Percentiles rank a stretch among this genome's conserved stretches.
Evolutionary conservation across 108 stramenopile species (phyloP).

Genomic region (Poteriospumella lacustris): DNA sequence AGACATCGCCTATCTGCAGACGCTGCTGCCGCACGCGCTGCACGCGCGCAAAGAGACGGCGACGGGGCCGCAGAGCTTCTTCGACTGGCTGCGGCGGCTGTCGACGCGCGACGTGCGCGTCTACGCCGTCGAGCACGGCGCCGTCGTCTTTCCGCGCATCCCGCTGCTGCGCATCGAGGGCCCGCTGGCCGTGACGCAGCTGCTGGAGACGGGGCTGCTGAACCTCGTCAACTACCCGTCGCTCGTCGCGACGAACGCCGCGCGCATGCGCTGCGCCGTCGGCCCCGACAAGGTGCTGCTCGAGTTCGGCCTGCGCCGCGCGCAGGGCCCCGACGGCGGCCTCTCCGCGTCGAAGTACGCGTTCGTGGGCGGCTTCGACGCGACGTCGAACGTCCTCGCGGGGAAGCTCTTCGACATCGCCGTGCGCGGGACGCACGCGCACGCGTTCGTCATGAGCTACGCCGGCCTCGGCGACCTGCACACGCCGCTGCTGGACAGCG

Average conservation of each 20-base stretch:
- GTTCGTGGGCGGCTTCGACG: conserved; percentile 90
- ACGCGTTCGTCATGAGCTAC: conserved; percentile 87
- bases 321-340: conserved; percentile 96
- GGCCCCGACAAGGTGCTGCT: conserved; percentile 61
- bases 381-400: conserved; percentile 86
- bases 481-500: not conserved
- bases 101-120: conserved; percentile 67
- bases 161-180: conserved; percentile 75
- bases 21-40: conserved; percentile 58
- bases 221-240: conserved; percentile 87
- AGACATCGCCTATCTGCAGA: conserved; percentile 76
- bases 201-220: conserved; percentile 90
- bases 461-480: conserved; percentile 63
- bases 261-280: conserved; percentile 85
- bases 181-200: conserved; percentile 79
- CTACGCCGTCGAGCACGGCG: conserved; percentile 74
- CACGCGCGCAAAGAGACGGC: too few relatives aligned
- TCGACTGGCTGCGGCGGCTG: conserved; percentile 66
- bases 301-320: conserved; percentile 94
- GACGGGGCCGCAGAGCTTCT: too few relatives aligned
- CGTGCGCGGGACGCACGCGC: conserved; percentile 89
- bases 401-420: conserved; percentile 73
- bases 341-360: conserved; percentile 77
- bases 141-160: conserved; percentile 26
- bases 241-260: conserved; percentile 89